phyloP scores from a whole-genome alignment of 495 filamentous ascomycete genomes.

The Xylaria curta region DNA sequence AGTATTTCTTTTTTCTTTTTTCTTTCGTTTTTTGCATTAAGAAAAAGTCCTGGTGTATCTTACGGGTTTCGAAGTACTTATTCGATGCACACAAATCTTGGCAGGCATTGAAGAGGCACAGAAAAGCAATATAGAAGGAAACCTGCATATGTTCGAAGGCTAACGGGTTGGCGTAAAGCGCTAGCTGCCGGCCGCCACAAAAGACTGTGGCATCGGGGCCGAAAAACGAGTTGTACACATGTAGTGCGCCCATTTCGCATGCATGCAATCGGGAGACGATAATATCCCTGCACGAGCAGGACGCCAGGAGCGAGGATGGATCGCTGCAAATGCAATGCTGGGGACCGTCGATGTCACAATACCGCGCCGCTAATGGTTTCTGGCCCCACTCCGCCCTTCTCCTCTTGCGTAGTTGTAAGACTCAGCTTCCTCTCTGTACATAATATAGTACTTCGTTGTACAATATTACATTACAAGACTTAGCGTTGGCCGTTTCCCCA shows the following conservation, averaged over 20 bases:
- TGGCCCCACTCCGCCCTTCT: background rate
- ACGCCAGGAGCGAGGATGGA: background rate
- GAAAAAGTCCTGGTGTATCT: no score
- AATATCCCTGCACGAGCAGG: background rate
- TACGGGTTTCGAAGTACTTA: no score
- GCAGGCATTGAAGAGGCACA: background rate
- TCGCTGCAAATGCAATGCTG: background rate
- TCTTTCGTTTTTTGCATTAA: no score
- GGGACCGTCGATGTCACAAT: background rate
- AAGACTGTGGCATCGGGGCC: no score
- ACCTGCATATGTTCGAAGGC: background rate
- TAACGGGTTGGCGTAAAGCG: background rate
- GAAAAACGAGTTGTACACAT: background rate
- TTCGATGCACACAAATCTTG: background rate
- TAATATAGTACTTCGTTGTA: background rate
- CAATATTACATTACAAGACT: background rate
- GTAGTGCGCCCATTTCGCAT: background rate
- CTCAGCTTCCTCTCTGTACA: background rate
- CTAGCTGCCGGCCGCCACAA: no score
- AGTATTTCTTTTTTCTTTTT: no score
- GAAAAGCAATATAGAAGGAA: background rate
- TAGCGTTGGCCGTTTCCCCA: background rate
- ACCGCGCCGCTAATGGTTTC: background rate
- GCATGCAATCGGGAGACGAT: background rate
- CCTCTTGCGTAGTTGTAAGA: background rate